A percentile compares a stretch with the other conserved stretches of the same genome.
Conservation (phyloP, 2,329 filamentous ascomycete species). For the Xylariaceae sp. region DNA sequence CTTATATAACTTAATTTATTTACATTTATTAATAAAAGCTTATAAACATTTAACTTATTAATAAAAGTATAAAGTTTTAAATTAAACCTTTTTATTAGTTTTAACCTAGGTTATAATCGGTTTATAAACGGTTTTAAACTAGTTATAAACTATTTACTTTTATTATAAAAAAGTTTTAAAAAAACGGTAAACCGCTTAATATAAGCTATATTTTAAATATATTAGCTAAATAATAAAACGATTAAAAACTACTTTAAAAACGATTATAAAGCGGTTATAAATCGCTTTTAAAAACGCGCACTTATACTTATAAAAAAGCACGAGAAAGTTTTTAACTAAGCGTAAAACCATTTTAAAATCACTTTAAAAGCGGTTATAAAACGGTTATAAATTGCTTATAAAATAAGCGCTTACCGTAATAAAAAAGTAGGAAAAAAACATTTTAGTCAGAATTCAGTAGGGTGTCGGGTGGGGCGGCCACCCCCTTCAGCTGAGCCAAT, state of each 20-base stretch:
- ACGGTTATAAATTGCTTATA: too few relatives aligned
- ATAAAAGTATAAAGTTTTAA: not conserved
- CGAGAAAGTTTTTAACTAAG: not conserved
- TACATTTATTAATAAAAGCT: slow-evolving; percentile 1
- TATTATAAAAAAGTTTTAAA: slow-evolving; percentile 1
- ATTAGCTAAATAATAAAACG: not conserved
- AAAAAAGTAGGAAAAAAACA: too few relatives aligned
- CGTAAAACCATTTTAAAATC: not conserved
- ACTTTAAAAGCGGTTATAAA: not conserved
- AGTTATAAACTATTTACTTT: not conserved
- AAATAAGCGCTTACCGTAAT: too few relatives aligned
- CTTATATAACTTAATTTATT: too few relatives aligned
- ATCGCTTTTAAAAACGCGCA: not conserved
- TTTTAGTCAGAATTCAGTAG: too few relatives aligned
- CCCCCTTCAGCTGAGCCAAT: too few relatives aligned
- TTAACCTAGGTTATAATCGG: not conserved
- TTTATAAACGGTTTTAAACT: too few relatives aligned
- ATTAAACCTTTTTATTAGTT: not conserved
- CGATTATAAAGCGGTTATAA: not conserved
- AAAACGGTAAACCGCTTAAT: not conserved
- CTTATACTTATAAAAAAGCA: not conserved
- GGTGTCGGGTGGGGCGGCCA: too few relatives aligned
- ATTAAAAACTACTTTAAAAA: not conserved
- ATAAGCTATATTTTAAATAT: slow-evolving; percentile 1
- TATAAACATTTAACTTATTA: slow-evolving; percentile 1